These are phyloP conservation scores for Phytophthora kernoviae DNA, from an alignment of 352 stramenopile genomes.

Conservation along the genomic window DNA sequence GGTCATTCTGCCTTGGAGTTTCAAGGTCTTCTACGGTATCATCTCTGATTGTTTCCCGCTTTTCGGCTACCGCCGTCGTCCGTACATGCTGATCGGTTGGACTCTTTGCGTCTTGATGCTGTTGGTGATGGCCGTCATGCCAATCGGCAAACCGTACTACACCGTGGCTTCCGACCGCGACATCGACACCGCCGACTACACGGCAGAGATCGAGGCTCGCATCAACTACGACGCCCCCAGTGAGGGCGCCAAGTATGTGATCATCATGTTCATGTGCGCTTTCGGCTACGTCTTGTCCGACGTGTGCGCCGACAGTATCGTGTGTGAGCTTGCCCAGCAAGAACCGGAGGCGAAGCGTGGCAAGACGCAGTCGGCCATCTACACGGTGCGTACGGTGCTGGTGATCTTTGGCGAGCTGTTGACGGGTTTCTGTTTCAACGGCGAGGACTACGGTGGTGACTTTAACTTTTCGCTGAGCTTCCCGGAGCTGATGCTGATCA, in stretches of 20 bases:
- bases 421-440: slow-evolving; percentile 61
- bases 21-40: slow-evolving; percentile 61
- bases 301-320: slow-evolving; percentile 62
- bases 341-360: slow-evolving; percentile 55
- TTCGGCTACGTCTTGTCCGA: slow-evolving; percentile 73
- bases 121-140: slow-evolving; percentile 50
- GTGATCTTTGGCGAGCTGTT: slow-evolving; percentile 51
- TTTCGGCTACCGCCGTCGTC: slow-evolving; percentile 60
- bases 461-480: slow-evolving; percentile 51
- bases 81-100: slow-evolving; percentile 72
- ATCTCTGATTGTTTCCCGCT: slow-evolving; percentile 47
- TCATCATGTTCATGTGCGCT: slow-evolving; percentile 64
- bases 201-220: slow-evolving; percentile 28
- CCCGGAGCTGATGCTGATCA: slow-evolving; percentile 51
- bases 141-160: slow-evolving; percentile 65
- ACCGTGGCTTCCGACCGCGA: slow-evolving; percentile 27
- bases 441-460: slow-evolving; percentile 49
- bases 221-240: slow-evolving; percentile 47
- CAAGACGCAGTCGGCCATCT: slow-evolving; percentile 54
- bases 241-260: slow-evolving; percentile 43
- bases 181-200: slow-evolving; percentile 31
- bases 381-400: slow-evolving; percentile 31
- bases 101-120: slow-evolving; percentile 47
- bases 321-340: slow-evolving; percentile 61
- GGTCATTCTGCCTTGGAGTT: slow-evolving; percentile 57